These are phyloP conservation scores for Erysimum cheiranthoides DNA, from an alignment of 345 rosid species.

Conservation along the genomic window DNA sequence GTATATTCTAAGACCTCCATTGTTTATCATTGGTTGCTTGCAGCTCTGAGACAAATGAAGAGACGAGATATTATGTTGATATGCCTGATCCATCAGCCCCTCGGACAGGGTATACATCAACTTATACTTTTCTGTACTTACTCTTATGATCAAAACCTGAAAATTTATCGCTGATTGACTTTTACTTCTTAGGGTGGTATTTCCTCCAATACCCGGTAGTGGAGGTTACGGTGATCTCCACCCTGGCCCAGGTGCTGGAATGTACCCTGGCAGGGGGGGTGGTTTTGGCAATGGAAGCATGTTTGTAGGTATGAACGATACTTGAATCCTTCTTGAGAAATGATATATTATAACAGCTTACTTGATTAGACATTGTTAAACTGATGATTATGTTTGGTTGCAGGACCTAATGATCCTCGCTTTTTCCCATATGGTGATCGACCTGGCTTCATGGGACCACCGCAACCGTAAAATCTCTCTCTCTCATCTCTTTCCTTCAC, in stretches of 20 bases:
- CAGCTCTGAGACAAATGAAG: constrained; percentile 52
- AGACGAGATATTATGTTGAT: constrained; percentile 35
- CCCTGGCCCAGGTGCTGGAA: constrained; percentile 87
- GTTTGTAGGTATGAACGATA: constrained; percentile 67
- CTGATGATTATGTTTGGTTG: constrained; percentile 34
- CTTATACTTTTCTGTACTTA: constrained; percentile 10
- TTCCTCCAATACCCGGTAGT: constrained; percentile 53
- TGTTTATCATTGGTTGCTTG: constrained; percentile 34
- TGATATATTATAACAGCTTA: neutral
- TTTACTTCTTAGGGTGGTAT: constrained; percentile 52
- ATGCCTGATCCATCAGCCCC: constrained; percentile 51
- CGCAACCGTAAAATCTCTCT: constrained; percentile 59
- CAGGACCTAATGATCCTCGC: constrained; percentile 82
- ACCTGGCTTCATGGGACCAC: constrained; percentile 51
- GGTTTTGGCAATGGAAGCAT: constrained; percentile 65
- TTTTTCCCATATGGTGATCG: constrained; percentile 59
- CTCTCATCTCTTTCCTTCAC: constrained; percentile 9
- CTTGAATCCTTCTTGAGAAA: neutral
- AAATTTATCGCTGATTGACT: neutral
- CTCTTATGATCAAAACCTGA: neutral
- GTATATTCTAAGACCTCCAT: constrained; percentile 6
- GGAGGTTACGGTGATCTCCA: constrained; percentile 56
- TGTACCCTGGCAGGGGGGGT: constrained; percentile 77
- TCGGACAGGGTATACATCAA: constrained; percentile 59
- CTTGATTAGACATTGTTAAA: constrained; percentile 18